Evolutionary conservation across 371 early-diverging fungal species (phyloP).

Genomic region (Rhizopus microsporus): DNA sequence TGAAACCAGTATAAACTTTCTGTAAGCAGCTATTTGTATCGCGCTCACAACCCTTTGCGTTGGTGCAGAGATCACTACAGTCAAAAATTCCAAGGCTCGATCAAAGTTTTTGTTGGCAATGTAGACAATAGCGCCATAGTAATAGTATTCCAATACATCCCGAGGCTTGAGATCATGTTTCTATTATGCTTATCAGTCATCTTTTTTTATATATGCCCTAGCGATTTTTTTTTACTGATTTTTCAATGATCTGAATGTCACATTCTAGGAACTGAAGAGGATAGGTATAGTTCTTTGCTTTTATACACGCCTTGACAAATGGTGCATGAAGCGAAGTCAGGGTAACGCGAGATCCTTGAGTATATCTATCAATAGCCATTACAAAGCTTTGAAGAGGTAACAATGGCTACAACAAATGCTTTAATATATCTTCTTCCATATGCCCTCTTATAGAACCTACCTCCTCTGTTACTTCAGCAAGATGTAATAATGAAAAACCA

Average conservation of each 20-base stretch:
- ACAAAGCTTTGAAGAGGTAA: constrained; percentile 45
- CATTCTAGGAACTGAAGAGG: constrained; percentile 57
- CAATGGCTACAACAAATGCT: constrained; percentile 34
- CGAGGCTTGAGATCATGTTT: constrained; percentile 41
- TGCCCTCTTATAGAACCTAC: constrained; percentile 10
- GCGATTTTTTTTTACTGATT: constrained; percentile 37
- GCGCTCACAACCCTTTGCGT: constrained; percentile 59
- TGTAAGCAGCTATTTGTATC: constrained; percentile 82
- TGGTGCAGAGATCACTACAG: constrained; percentile 66
- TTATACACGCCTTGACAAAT: constrained; percentile 59
- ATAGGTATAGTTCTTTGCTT: constrained; percentile 61
- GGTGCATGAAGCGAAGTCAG: constrained; percentile 63
- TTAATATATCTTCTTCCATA: background rate
- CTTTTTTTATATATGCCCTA: background rate
- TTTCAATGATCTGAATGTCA: constrained; percentile 62
- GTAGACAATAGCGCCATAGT: constrained; percentile 78
- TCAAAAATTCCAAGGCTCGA: constrained; percentile 66
- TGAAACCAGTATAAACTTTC: constrained; percentile 66
- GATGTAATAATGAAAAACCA: constrained; percentile 47
- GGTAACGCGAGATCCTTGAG: constrained; percentile 25
- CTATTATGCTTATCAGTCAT: constrained; percentile 14
- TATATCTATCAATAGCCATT: constrained; percentile 42
- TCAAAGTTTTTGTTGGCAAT: constrained; percentile 67
- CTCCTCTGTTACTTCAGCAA: constrained; percentile 32
- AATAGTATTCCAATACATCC: constrained; percentile 73